phyloP scores from a whole-genome alignment of 139 green algal genomes.

The Spirogloea muscicola region DNA sequence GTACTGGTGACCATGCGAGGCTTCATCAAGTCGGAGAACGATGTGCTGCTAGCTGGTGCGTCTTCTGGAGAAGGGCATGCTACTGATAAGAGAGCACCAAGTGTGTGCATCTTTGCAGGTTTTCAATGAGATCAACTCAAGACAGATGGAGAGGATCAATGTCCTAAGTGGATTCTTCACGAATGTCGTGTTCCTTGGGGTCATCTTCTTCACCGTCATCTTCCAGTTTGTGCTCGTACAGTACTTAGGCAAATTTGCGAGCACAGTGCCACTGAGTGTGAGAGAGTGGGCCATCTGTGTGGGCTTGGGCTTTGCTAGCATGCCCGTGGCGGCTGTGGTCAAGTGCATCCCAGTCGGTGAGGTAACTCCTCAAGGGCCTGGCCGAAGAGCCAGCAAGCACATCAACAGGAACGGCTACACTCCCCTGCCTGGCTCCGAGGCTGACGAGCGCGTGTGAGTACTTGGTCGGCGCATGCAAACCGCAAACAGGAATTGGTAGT shows the following conservation, averaged over 20 bases:
- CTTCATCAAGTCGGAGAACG: too few relatives aligned
- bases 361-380: too few relatives aligned
- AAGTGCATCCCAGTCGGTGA: slow-evolving; percentile 47
- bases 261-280: slow-evolving; percentile 12
- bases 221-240: slow-evolving; percentile 42
- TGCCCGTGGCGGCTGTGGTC: slow-evolving; percentile 24
- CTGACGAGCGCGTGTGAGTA: too few relatives aligned
- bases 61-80: too few relatives aligned
- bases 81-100: too few relatives aligned
- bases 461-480: too few relatives aligned
- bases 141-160: slow-evolving; percentile 51
- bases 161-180: slow-evolving; percentile 43
- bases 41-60: too few relatives aligned
- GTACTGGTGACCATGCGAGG: too few relatives aligned
- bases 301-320: slow-evolving; percentile 2
- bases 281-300: slow-evolving; percentile 33
- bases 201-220: slow-evolving; percentile 40
- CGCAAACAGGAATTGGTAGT: too few relatives aligned
- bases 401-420: too few relatives aligned
- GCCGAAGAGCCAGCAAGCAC: too few relatives aligned
- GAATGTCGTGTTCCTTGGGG: slow-evolving; percentile 39
- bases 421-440: too few relatives aligned
- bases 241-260: slow-evolving; percentile 31
- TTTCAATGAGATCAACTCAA: slow-evolving; percentile 85
- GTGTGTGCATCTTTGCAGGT: slow-evolving; percentile 59